A percentile compares a stretch with the other conserved stretches of the same genome.
Conservation (phyloP, 2,329 filamentous ascomycete species). For the Phialophora expanda region DNA sequence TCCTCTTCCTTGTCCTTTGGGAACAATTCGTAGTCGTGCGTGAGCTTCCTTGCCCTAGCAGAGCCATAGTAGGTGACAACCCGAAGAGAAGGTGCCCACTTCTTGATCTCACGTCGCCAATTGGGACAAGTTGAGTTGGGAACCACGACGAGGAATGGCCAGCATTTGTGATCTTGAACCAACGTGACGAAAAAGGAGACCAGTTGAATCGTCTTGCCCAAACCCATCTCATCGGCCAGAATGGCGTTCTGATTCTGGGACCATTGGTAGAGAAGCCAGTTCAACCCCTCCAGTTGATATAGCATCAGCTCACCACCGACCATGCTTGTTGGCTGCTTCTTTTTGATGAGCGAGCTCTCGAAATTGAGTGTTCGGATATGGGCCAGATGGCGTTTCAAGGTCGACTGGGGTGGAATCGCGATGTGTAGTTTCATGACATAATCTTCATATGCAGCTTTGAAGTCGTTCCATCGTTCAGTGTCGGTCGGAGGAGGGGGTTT, state of each 20-base stretch:
- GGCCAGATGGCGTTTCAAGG: slow-evolving; percentile 70
- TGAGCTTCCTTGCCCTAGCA: slow-evolving; percentile 72
- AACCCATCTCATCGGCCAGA: slow-evolving; percentile 95
- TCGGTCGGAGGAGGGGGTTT: slow-evolving; percentile 70
- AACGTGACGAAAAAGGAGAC: slow-evolving; percentile 80
- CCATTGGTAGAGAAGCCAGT: slow-evolving; percentile 94
- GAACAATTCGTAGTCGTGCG: slow-evolving; percentile 84
- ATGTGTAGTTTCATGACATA: slow-evolving; percentile 82
- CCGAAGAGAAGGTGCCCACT: slow-evolving; percentile 83
- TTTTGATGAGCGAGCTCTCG: slow-evolving; percentile 66
- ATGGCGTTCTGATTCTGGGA: slow-evolving; percentile 82
- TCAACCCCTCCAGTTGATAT: slow-evolving; percentile 90
- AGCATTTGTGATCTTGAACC: slow-evolving; percentile 72
- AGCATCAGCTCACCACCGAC: slow-evolving; percentile 84
- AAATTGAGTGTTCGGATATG: slow-evolving; percentile 72
- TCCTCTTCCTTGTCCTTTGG: slow-evolving; percentile 55
- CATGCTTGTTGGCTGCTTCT: slow-evolving; percentile 74
- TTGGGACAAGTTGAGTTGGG: slow-evolving; percentile 97
- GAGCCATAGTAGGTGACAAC: slow-evolving; percentile 94
- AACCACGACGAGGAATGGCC: slow-evolving; percentile 90
- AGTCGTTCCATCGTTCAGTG: slow-evolving; percentile 76
- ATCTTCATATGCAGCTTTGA: slow-evolving; percentile 81
- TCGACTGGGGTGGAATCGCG: slow-evolving; percentile 58
- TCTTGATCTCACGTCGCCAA: slow-evolving; percentile 94
- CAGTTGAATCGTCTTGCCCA: slow-evolving; percentile 96